Conservation (phyloP, 2,329 filamentous ascomycete species). For the Claviceps humidiphila region DNA sequence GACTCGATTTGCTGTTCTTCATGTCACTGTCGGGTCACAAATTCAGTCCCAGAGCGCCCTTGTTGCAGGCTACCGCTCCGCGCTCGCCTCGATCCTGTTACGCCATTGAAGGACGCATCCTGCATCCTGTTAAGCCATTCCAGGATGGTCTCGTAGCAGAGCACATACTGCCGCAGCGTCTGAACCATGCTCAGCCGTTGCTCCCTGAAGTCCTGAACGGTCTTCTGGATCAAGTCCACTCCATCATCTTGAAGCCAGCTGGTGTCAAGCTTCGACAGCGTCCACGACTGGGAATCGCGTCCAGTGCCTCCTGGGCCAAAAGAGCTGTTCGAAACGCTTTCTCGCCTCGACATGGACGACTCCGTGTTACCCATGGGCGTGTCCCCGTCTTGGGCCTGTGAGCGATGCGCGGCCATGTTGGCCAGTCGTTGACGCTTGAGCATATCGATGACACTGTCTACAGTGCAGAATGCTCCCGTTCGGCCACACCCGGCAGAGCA, state of each 20-base stretch:
- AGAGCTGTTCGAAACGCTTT: slow-evolving; percentile 10
- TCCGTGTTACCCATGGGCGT: slow-evolving; percentile 27
- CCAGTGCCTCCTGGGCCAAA: slow-evolving; percentile 7
- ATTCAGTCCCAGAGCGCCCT: background rate
- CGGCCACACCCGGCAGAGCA: slow-evolving; percentile 93
- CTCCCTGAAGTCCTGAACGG: slow-evolving; percentile 78
- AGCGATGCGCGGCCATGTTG: slow-evolving; percentile 12
- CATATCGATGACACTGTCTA: slow-evolving; percentile 94
- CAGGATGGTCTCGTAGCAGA: slow-evolving; percentile 89
- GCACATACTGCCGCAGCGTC: slow-evolving; percentile 79
- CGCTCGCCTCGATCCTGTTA: slow-evolving; percentile 12
- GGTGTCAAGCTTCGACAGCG: slow-evolving; percentile 25
- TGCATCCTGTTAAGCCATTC: slow-evolving; percentile 61
- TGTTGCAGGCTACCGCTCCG: slow-evolving; percentile 22
- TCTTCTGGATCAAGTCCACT: slow-evolving; percentile 69
- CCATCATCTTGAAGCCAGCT: slow-evolving; percentile 58
- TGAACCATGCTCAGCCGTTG: slow-evolving; percentile 96
- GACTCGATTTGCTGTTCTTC: background rate
- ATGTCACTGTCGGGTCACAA: slow-evolving; percentile 3
- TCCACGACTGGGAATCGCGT: slow-evolving; percentile 4
- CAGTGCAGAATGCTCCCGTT: slow-evolving; percentile 91
- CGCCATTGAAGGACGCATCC: slow-evolving; percentile 14
- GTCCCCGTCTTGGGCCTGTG: slow-evolving; percentile 28
- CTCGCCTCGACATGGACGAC: slow-evolving; percentile 16
- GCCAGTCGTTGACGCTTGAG: slow-evolving; percentile 64